Base-by-base conservation (phyloP, 2,329 filamentous ascomycete species). In the Karstenula rhodostoma region DNA sequence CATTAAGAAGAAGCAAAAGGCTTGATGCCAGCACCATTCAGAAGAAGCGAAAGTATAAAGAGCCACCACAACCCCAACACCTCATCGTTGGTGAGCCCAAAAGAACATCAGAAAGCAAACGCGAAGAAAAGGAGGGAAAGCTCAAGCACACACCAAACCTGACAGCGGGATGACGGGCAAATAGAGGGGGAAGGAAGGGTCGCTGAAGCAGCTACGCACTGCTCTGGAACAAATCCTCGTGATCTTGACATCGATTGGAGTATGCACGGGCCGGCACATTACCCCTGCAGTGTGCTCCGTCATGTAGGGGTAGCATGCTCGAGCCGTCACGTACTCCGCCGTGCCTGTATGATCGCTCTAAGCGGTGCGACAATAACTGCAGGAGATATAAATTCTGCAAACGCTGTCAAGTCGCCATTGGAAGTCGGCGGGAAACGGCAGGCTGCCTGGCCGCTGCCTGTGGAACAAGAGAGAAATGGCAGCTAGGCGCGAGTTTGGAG, bases 351-450 rank as follows among this genome's bases (percentile, higher is more conserved):
- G 67, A 64, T 61, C 47, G 56, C 43, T 64, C 61, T 61, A 56
- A 57, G 58, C 55, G 60, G 63, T 67, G 69, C 66, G 67, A 70
- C 66, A 57, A 59, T 51, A 61, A 66, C 65, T 64, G 62, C 68
- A 66, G 67, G 56, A 56, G 60, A 58, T 61, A 43, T 64, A 33
- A 48, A 49, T 56, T 57, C 49, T 44, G 48, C 33, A 49, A 56
- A 48, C 54, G 29, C 19, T 42, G 5, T 32, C 46, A 27, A n/a
- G 44, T 22, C 35, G 12, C 32, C 33, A 63, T 61, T 64, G 62
- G 58, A 32, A 43, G n/a, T 35, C 13, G 33, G 23, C 17, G 43
- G 25, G 50, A 65, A 62, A 62, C 58, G 33, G 40, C 25, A 22
- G 35, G 22, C 12, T 46, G 17, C 32, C n/a, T 4, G 15, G 17